Conservation (phyloP, 176 grass and related monocot genomes). For the Rhynchospora pubera region DNA sequence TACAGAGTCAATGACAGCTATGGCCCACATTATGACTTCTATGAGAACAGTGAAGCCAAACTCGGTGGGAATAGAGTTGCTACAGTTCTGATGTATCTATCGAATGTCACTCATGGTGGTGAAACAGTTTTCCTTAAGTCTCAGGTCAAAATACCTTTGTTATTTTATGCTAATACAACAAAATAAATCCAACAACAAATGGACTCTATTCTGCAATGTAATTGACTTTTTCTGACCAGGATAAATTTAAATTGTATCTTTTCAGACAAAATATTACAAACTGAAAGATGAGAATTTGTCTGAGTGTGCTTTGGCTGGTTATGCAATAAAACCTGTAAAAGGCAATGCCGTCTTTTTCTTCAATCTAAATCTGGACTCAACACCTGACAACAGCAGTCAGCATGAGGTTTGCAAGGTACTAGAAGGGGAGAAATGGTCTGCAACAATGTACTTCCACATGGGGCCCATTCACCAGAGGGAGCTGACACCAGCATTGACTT, state of each 20-base stretch:
- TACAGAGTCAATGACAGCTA: slow-evolving; percentile 39
- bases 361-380: slow-evolving; percentile 56
- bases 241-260: slow-evolving; percentile 13
- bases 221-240: neutral
- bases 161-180: neutral
- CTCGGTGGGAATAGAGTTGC: slow-evolving; percentile 26
- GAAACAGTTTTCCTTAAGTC: slow-evolving; percentile 69
- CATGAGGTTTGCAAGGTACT: slow-evolving; percentile 37
- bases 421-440: slow-evolving; percentile 57
- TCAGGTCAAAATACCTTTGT: slow-evolving; percentile 37
- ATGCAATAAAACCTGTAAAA: slow-evolving; percentile 50
- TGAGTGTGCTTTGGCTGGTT: slow-evolving; percentile 36
- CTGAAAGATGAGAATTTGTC: slow-evolving; percentile 27
- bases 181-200: neutral
- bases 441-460: slow-evolving; percentile 43
- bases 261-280: slow-evolving; percentile 40
- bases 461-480: slow-evolving; percentile 21
- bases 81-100: slow-evolving; percentile 69
- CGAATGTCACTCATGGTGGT: slow-evolving; percentile 53
- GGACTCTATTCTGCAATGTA: neutral
- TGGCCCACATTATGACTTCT: slow-evolving; percentile 31
- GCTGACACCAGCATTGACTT: slow-evolving; percentile 13
- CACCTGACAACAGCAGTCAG: slow-evolving; percentile 36
- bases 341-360: slow-evolving; percentile 58
- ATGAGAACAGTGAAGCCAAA: slow-evolving; percentile 29